Evolutionary conservation across 495 filamentous ascomycete genomes (phyloP), one percentile per base, ranked within the genome.

Genomic region (Usnea hakonensis): DNA sequence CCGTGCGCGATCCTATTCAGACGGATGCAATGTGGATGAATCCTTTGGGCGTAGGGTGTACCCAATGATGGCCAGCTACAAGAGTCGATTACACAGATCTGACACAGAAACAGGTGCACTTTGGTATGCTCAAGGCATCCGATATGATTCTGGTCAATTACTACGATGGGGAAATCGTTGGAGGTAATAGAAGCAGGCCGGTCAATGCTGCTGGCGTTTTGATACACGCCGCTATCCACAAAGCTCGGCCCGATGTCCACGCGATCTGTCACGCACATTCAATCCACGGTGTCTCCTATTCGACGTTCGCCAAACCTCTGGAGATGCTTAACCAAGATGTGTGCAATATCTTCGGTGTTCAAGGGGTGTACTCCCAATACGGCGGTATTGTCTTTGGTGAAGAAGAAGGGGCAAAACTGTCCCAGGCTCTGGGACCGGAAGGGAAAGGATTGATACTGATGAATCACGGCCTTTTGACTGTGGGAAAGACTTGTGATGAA

Each of bases 161-260:
- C 23, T 32, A 66, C 46, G 73, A 78, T 21, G 75, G 73, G 62
- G 78, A 74, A 63, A 74, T 77, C 50, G 76, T 77, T 30, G 83
- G 80, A 21, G 85, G 84, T 7, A 76, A 77, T 26, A 71, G 67
- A 23, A 57, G 59, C 38, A 58, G 72, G 10, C 72, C 76, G 6
- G 74, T 82, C 64, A 90, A 90, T 71, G 82, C 84, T 28, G 85
- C 87, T 6, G 87, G 85, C 3, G 90, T 87, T 68, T 76, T 84
- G 62, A 90, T 90, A 68, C 87, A 81, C 69, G 76, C 72, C 0
- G 78, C 78, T 60, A 76, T 82, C 19, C 79, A 82, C 63, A 78
- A 76, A 62, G 77, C 75, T 14, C 71, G 79, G 16, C 77, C 77
- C 14, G 79, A 81, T 73, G 77, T 82, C 5, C 65, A 80, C 41